Percentiles rank a stretch among this genome's conserved stretches.
Conservation (phyloP, 2,329 filamentous ascomycete genomes). For the Macrophomina pseudophaseolina region DNA sequence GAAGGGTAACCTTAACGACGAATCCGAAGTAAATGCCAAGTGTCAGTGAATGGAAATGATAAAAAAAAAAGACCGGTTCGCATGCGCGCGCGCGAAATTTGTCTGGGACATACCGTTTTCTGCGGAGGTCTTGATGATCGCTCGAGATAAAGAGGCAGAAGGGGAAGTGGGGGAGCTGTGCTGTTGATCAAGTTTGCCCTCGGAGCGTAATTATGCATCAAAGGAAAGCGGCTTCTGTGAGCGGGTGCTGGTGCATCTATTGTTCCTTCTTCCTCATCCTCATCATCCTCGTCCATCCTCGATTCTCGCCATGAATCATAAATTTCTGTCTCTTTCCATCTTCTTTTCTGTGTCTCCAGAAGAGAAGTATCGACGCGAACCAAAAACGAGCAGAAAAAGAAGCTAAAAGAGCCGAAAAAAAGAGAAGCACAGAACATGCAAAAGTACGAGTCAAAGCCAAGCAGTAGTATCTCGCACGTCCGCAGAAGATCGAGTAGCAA, state of each 20-base stretch:
- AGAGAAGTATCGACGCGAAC: conserved; percentile 1
- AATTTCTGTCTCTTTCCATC: too few species aligned
- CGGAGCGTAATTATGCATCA: too few species aligned
- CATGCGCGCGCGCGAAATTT: neutral
- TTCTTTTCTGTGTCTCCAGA: too few species aligned
- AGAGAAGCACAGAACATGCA: neutral
- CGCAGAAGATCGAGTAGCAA: neutral
- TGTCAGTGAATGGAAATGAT: neutral
- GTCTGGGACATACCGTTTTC: neutral
- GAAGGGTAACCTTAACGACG: neutral
- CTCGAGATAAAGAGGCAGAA: neutral
- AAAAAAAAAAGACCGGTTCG: neutral
- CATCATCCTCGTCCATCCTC: neutral
- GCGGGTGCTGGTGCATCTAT: conserved; percentile 3
- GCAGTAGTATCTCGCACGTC: neutral
- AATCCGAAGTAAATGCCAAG: neutral
- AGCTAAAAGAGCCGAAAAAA: neutral
- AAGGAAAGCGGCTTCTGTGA: neutral
- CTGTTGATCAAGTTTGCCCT: too few species aligned
- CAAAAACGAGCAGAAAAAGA: neutral
- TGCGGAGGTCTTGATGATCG: neutral
- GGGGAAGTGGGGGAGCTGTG: neutral
- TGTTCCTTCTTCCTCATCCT: neutral
- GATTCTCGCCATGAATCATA: neutral
- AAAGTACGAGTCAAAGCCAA: neutral